Evolutionary conservation across 2,329 filamentous ascomycete genomes (phyloP).

Genomic region (Fusarium heterosporum): DNA sequence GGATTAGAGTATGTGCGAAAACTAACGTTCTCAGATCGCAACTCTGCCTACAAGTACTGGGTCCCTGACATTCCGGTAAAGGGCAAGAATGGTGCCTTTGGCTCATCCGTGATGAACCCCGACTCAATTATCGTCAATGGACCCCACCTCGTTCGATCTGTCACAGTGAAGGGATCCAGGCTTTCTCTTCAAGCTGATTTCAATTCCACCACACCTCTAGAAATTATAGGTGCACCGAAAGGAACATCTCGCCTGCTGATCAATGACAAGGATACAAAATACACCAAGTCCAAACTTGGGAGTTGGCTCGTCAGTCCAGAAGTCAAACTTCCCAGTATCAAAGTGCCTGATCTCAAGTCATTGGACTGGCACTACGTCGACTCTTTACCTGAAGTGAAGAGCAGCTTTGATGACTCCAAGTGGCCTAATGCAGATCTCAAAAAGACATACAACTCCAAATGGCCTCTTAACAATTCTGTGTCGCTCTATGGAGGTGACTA

Average conservation of each 20-base stretch:
- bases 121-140: conserved; percentile 65
- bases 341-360: conserved; percentile 64
- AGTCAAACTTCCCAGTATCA: conserved; percentile 64
- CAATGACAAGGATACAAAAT: conserved; percentile 54
- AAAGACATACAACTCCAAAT: conserved; percentile 69
- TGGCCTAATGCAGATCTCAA: conserved; percentile 72
- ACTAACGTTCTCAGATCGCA: conserved; percentile 60
- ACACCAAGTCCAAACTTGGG: conserved; percentile 55
- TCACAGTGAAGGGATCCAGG: conserved; percentile 64
- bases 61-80: conserved; percentile 64
- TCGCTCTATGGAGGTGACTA: conserved; percentile 79
- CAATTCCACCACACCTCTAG: conserved; percentile 74
- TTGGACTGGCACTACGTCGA: conserved; percentile 78
- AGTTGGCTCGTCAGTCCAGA: conserved; percentile 63
- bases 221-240: conserved; percentile 73
- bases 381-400: conserved; percentile 75
- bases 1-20: rapidly evolving
- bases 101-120: conserved; percentile 51
- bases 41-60: conserved; percentile 77
- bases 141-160: conserved; percentile 73
- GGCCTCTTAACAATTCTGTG: conserved; percentile 69
- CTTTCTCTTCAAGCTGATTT: conserved; percentile 77
- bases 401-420: conserved; percentile 73
- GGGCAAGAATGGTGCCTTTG: conserved; percentile 45
- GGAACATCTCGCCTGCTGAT: conserved; percentile 58